phyloP scores from a whole-genome alignment of 139 green algal species.

The Spirogloea muscicola region DNA sequence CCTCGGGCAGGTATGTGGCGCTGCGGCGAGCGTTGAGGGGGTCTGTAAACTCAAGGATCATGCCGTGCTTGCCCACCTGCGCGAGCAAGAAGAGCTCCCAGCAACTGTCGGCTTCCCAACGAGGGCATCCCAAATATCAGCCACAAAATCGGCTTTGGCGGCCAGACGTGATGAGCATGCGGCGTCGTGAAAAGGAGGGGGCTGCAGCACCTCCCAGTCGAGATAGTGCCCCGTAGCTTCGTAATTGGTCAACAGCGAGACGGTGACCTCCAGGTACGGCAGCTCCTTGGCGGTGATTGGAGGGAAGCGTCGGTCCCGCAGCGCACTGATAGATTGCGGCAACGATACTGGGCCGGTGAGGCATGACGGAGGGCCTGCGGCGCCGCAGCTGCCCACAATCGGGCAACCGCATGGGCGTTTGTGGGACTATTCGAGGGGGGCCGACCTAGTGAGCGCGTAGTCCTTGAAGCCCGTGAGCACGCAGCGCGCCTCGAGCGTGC shows the following conservation, averaged over 20 bases:
- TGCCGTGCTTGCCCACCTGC: constrained; percentile 47
- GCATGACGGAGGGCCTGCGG: no score
- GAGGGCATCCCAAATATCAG: no score
- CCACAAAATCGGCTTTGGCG: no score
- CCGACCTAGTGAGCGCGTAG: constrained; percentile 46
- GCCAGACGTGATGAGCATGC: no score
- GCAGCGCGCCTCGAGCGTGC: constrained; percentile 47
- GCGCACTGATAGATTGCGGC: constrained; percentile 35
- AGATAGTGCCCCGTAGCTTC: constrained; percentile 30
- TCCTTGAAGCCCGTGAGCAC: constrained; percentile 47
- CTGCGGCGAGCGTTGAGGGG: constrained; percentile 35
- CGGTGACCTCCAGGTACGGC: constrained; percentile 24
- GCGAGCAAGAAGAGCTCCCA: not conserved
- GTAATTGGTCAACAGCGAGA: constrained; percentile 47
- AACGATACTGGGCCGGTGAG: no score
- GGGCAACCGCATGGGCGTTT: no score
- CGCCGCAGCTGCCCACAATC: no score
- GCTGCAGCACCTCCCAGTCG: constrained; percentile 35
- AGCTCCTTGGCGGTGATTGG: constrained; percentile 37
- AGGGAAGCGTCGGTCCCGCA: constrained; percentile 39
- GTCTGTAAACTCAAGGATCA: constrained; percentile 50
- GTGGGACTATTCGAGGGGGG: not conserved
- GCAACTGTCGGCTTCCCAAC: not conserved
- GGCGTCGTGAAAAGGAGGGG: no score
- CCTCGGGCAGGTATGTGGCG: constrained; percentile 49